Base-by-base conservation (phyloP, 768 basidiomycete genomes). In the Sutorius australiensis region DNA sequence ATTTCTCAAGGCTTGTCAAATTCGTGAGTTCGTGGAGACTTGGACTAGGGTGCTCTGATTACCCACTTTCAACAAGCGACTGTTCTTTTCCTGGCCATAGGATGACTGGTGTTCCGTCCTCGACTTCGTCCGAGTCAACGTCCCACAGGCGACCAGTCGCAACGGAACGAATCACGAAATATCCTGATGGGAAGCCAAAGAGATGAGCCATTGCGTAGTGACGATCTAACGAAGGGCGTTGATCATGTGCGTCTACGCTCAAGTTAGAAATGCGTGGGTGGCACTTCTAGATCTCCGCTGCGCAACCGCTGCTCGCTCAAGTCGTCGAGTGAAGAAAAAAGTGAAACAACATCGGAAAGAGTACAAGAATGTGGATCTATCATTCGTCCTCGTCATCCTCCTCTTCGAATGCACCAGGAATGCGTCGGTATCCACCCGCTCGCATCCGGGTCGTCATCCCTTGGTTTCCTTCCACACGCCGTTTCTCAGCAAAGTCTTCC, bases 401-500 rank as follows among this genome's bases (percentile, higher is more conserved):
- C 10, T 48, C 54, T 42, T 56, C 66, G 36, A 64, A 68, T 16
- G 63, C 63, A 5, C 68, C 67, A n/a, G 66, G 67, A 48, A 71
- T 39, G 46, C 51, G 65, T 9, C 38, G 47, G 16, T 41, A 41
- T 41, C 54, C 54, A 31, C 36, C 11, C 17, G 33, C 34, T 45
- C 54, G 67, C 28, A 34, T 63, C 21, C 46, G 34, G 17, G 34
- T 13, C 16, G 27, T 21, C 19, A 32, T 42, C 41, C 52, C 46
- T 41, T 78, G 71, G 5, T 46, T 36, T 1, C 55, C 44, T 55
- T 82, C 79, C 28, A 33, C 52, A 38, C 61, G 61, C 34, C 67
- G 67, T 62, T 81, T 87, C 70, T 87, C 87, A 5, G 80, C 77
- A 77, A 83, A 87, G 63, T 94, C 91, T 61, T 92, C 86, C 43